Evolutionary conservation across 331 rosid species (phyloP).

Genomic region (Acacia concinna): DNA sequence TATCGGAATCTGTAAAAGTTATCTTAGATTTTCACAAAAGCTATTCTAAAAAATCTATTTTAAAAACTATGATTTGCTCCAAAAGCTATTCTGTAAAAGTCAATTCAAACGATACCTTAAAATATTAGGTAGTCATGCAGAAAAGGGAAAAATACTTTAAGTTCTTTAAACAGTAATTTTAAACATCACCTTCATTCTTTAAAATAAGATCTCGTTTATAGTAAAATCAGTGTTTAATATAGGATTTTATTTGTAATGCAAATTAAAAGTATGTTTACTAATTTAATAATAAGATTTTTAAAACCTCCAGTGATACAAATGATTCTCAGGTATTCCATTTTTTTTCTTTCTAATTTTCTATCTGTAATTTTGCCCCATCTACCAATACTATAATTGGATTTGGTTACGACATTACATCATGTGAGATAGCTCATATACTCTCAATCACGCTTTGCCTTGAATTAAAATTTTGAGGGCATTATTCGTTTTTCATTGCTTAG

Average conservation of each 20-base stretch:
- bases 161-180: too few species aligned
- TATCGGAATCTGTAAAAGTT: too few species aligned
- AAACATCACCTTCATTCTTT: too few species aligned
- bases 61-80: too few species aligned
- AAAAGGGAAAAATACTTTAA: too few species aligned
- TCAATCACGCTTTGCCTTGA: slow-evolving; percentile 39
- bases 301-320: not conserved
- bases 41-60: too few species aligned
- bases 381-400: not conserved
- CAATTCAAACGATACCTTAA: too few species aligned
- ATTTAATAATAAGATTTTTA: not conserved
- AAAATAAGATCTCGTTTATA: too few species aligned
- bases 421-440: not conserved
- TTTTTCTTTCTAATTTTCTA: not conserved
- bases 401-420: slow-evolving; percentile 23
- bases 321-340: not conserved
- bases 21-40: too few species aligned
- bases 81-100: too few species aligned
- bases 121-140: too few species aligned
- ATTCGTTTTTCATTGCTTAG: slow-evolving; percentile 6
- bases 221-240: not conserved
- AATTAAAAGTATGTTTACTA: not conserved
- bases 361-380: not conserved
- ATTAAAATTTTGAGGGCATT: slow-evolving; percentile 27
- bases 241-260: too few species aligned